phyloP scores from a whole-genome alignment of 2,329 filamentous ascomycete species.

The Colletotrichum sp. region DNA sequence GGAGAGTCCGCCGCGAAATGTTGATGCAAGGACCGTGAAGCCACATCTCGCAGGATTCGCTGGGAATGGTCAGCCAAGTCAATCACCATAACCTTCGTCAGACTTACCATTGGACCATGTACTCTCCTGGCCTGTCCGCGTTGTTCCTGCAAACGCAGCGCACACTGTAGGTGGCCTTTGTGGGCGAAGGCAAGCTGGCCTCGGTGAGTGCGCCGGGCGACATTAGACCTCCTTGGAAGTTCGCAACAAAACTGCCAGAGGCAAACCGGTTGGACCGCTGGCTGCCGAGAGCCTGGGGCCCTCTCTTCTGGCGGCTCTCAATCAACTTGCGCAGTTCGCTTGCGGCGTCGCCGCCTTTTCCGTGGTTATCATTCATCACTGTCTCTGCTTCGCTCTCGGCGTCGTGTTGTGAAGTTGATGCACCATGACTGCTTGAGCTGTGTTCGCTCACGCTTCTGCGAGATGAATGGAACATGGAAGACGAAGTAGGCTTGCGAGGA shows the following conservation, averaged over 20 bases:
- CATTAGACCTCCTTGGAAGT: conserved; percentile 41
- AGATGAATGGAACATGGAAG: conserved; percentile 52
- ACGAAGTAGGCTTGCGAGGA: conserved; percentile 51
- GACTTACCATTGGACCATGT: conserved; percentile 69
- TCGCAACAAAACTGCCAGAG: conserved; percentile 33
- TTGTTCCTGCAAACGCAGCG: conserved; percentile 61
- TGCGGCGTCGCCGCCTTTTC: conserved; percentile 59
- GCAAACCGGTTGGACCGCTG: conserved; percentile 27
- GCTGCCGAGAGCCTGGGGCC: conserved; percentile 26
- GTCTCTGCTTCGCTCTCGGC: conserved; percentile 66
- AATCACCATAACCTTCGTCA: not conserved
- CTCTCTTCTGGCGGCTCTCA: conserved; percentile 53
- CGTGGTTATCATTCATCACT: conserved; percentile 51
- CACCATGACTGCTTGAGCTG: conserved; percentile 46
- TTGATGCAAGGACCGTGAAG: conserved; percentile 69
- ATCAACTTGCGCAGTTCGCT: conserved; percentile 66
- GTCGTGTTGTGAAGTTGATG: conserved; percentile 36
- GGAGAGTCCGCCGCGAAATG: conserved; percentile 60
- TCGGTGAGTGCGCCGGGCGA: conserved; percentile 60
- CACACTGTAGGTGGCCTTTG: conserved; percentile 48
- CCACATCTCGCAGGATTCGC: conserved; percentile 70
- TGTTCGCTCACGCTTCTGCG: conserved; percentile 55
- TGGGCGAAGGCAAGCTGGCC: conserved; percentile 50
- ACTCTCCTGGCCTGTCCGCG: conserved; percentile 50
- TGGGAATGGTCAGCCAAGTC: conserved; percentile 31